Percentiles rank a stretch among this genome's conserved stretches.
Conservation (phyloP, 441 rosid species). For the Jatropha podagrica region DNA sequence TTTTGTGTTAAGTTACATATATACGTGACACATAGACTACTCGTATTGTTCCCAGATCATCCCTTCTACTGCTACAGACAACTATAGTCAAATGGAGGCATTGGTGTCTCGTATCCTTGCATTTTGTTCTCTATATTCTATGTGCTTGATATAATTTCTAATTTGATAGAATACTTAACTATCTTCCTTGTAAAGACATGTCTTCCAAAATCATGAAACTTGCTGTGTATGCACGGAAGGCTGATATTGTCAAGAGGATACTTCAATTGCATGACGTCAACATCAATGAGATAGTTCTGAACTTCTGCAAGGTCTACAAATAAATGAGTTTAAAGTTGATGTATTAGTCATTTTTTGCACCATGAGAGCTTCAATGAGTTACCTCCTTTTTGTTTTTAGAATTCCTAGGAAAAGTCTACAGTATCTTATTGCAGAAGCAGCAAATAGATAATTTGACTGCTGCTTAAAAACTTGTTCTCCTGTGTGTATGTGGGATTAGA, state of each 20-base stretch:
- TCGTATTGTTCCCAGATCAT: constrained; percentile 46
- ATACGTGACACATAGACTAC: neutral
- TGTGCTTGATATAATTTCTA: neutral
- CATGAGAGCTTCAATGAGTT: neutral
- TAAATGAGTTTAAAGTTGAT: neutral
- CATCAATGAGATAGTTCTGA: constrained; percentile 70
- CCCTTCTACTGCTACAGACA: constrained; percentile 50
- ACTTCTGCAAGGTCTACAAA: constrained; percentile 71
- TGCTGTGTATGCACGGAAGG: constrained; percentile 89
- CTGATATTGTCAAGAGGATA: constrained; percentile 75
- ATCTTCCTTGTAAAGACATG: constrained; percentile 54
- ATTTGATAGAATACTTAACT: constrained; percentile 37
- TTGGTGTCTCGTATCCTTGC: constrained; percentile 88
- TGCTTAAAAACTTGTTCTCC: too few species aligned
- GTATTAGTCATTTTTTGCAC: neutral
- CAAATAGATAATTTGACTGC: neutral
- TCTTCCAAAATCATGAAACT: constrained; percentile 55
- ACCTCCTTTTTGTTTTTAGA: neutral
- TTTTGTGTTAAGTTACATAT: neutral
- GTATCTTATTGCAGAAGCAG: neutral
- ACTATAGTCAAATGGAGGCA: constrained; percentile 65
- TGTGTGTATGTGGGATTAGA: too few species aligned
- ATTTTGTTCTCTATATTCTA: constrained; percentile 9
- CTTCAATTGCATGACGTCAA: constrained; percentile 62
- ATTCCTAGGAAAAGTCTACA: neutral